phyloP scores from a whole-genome alignment of 2,329 filamentous ascomycete genomes.

The Colletotrichum sp. region DNA sequence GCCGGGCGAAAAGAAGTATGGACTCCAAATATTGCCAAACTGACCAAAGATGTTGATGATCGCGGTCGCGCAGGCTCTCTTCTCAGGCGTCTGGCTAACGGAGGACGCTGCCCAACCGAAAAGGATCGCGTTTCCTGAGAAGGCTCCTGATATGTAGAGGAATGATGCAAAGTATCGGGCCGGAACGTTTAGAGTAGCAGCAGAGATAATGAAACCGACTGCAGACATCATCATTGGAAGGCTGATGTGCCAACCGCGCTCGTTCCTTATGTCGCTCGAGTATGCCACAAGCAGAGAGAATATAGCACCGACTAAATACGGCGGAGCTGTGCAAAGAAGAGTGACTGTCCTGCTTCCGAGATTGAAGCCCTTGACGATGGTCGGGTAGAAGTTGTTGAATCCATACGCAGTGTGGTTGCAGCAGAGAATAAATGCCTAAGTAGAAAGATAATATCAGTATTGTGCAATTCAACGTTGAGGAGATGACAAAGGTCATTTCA shows the following conservation, averaged over 20 bases:
- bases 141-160: constrained; percentile 31
- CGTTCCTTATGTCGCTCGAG: constrained; percentile 19
- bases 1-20: constrained; percentile 38
- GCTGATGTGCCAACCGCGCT: constrained; percentile 24
- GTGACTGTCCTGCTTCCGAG: constrained; percentile 30
- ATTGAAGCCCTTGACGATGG: constrained; percentile 34
- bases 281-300: constrained; percentile 13
- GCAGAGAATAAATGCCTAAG: constrained; percentile 18
- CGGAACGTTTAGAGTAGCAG: constrained; percentile 55
- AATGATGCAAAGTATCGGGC: constrained; percentile 50
- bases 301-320: constrained; percentile 24
- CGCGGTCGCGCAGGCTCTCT: constrained; percentile 36
- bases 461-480: no score
- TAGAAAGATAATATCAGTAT: neutral
- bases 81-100: constrained; percentile 38
- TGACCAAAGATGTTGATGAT: constrained; percentile 40
- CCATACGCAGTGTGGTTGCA: constrained; percentile 24
- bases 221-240: constrained; percentile 45
- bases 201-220: constrained; percentile 63
- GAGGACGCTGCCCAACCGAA: constrained; percentile 37
- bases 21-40: constrained; percentile 41
- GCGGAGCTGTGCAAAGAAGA: constrained; percentile 31
- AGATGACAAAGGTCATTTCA: neutral
- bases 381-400: constrained; percentile 28
- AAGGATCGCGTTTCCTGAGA: constrained; percentile 32